phyloP scores from a whole-genome alignment of 768 basidiomycete genomes.

The Melanogaster broomeanus region DNA sequence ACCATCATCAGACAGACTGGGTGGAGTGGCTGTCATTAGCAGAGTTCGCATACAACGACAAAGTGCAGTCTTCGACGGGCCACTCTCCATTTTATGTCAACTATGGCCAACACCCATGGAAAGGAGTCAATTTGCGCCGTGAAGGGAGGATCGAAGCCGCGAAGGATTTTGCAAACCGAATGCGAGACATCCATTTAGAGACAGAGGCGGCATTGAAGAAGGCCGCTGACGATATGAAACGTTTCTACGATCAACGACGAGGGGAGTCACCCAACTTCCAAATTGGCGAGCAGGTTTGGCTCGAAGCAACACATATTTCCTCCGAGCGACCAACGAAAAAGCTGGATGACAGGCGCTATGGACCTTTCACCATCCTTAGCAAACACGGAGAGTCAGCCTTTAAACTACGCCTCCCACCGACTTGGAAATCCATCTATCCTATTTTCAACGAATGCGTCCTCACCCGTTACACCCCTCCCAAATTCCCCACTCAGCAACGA shows the following conservation, averaged over 20 bases:
- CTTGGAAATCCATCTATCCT: conserved; percentile 27
- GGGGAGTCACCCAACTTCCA: conserved; percentile 1
- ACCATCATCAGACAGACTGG: conserved; percentile 39
- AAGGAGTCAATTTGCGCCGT: background rate
- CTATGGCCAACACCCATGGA: conserved; percentile 27
- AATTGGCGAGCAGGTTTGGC: conserved; percentile 24
- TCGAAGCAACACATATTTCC: conserved; percentile 26
- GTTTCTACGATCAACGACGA: conserved; percentile 11
- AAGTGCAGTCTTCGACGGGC: conserved; percentile 26
- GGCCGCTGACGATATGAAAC: conserved; percentile 29
- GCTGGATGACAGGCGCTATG: too few species aligned
- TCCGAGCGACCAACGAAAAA: conserved; percentile 27
- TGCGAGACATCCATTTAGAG: too few species aligned
- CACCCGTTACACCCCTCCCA: too few species aligned
- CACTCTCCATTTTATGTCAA: too few species aligned
- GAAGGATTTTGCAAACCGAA: too few species aligned
- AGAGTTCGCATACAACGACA: conserved; percentile 37
- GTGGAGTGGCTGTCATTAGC: conserved; percentile 30
- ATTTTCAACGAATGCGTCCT: too few species aligned
- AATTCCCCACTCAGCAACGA: too few species aligned
- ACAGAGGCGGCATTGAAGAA: conserved; percentile 8
- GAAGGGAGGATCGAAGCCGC: conserved; percentile 10
- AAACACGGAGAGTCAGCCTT: conserved; percentile 22
- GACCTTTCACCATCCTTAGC: conserved; percentile 27
- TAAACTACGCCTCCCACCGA: conserved; percentile 22